Conservation (phyloP, 2,329 filamentous ascomycete species). For the Pseudomassariella vexata region DNA sequence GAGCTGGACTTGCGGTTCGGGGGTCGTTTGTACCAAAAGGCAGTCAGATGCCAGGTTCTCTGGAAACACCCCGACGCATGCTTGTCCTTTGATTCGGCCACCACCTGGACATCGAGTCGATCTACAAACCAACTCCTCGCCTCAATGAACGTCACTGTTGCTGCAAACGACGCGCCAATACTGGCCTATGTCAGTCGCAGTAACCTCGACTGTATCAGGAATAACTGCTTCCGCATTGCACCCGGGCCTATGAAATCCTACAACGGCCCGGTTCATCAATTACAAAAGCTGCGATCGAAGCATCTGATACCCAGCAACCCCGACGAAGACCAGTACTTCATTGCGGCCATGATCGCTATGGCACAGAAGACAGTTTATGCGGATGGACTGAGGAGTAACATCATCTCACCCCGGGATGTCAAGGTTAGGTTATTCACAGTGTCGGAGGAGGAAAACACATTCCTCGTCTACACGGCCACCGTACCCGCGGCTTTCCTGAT, state of each 20-base stretch:
- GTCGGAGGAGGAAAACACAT: constrained; percentile 41
- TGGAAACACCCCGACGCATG: constrained; percentile 37
- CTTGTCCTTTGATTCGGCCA: constrained; percentile 28
- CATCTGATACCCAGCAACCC: constrained; percentile 39
- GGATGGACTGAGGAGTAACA: constrained; percentile 11
- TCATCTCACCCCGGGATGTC: constrained; percentile 31
- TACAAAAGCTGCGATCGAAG: constrained; percentile 42
- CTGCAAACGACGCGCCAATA: constrained; percentile 26
- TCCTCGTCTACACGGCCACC: constrained; percentile 47
- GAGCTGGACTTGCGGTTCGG: constrained; percentile 48
- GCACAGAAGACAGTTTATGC: constrained; percentile 50
- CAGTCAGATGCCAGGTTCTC: constrained; percentile 41
- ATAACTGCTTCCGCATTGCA: constrained; percentile 39
- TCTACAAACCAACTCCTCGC: constrained; percentile 20
- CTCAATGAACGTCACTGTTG: constrained; percentile 13
- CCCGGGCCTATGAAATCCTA: constrained; percentile 30
- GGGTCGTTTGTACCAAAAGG: constrained; percentile 34
- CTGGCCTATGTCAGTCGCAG: constrained; percentile 43
- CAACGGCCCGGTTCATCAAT: constrained; percentile 41
- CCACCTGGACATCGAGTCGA: constrained; percentile 26
- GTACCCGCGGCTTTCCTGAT: constrained; percentile 43
- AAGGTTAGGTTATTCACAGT: constrained; percentile 42
- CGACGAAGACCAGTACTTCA: constrained; percentile 47
- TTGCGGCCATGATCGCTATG: constrained; percentile 49
- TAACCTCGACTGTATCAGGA: constrained; percentile 39